Evolutionary conservation across 331 rosid genomes (phyloP).

Genomic region (Quercus lobata): DNA sequence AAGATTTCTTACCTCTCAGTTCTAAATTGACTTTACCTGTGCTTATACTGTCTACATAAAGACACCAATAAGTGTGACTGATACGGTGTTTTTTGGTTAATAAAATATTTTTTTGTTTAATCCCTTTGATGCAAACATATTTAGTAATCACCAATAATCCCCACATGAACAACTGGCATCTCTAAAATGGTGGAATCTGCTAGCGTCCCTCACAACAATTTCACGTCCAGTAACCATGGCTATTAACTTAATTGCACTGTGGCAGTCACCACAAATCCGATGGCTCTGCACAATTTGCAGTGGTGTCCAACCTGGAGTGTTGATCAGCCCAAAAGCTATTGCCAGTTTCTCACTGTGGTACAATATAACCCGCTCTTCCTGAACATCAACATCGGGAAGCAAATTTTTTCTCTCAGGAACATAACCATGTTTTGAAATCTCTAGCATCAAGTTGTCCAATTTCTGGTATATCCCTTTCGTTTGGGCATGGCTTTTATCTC

Average conservation of each 20-base stretch:
- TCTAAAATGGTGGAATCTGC: constrained; percentile 86
- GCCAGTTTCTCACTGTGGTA: constrained; percentile 88
- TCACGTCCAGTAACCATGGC: constrained; percentile 61
- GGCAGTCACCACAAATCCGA: constrained; percentile 75
- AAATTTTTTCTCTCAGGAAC: constrained; percentile 29
- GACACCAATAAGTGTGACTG: no score
- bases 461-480: constrained; percentile 43
- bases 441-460: constrained; percentile 57
- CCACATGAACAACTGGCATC: constrained; percentile 85
- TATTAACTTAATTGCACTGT: constrained; percentile 63
- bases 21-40: no score
- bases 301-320: constrained; percentile 51
- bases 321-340: constrained; percentile 71
- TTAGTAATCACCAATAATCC: constrained; percentile 66
- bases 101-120: no score
- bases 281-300: constrained; percentile 78
- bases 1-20: background rate
- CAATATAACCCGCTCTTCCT: constrained; percentile 39
- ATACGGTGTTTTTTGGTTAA: no score
- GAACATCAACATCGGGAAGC: constrained; percentile 82
- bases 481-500: constrained; percentile 53
- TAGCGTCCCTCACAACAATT: constrained; percentile 73
- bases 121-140: no score
- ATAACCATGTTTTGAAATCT: constrained; percentile 60
- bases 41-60: no score